Evolutionary conservation across 108 stramenopile species (phyloP).

Genomic region (Skeletonema marinoi): DNA sequence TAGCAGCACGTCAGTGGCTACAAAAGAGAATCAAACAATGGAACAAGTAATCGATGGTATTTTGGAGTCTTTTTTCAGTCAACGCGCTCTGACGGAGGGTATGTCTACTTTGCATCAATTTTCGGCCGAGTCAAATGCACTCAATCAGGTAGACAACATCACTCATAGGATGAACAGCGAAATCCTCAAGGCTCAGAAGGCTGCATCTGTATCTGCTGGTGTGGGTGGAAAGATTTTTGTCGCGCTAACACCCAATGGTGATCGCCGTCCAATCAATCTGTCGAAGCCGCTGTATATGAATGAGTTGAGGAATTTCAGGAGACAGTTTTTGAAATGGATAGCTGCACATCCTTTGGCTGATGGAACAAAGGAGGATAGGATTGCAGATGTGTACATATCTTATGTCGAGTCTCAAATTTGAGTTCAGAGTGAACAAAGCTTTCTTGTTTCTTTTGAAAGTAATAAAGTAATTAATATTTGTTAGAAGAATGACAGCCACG

Average conservation of each 20-base stretch:
- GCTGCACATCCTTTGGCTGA: constrained; percentile 53
- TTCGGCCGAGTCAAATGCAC: constrained; percentile 44
- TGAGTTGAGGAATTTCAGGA: constrained; percentile 57
- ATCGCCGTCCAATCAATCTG: constrained; percentile 14
- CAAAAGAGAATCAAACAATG: constrained; percentile 19
- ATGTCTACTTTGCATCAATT: constrained; percentile 56
- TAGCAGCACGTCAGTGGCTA: constrained; percentile 13
- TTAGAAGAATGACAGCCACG: too few species aligned
- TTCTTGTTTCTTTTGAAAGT: too few species aligned
- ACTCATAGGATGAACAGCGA: constrained; percentile 57
- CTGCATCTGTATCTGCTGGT: constrained; percentile 13
- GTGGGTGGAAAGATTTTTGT: constrained; percentile 18
- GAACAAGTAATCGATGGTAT: constrained; percentile 79
- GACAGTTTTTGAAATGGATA: constrained; percentile 72
- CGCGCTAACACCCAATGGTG: background rate
- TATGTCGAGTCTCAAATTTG: constrained; percentile 63
- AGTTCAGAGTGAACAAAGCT: background rate
- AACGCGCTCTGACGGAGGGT: constrained; percentile 66
- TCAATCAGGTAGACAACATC: constrained; percentile 52
- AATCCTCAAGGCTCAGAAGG: constrained; percentile 53
- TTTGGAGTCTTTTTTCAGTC: constrained; percentile 55
- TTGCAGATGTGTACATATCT: constrained; percentile 49
- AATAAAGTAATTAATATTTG: background rate
- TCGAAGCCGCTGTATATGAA: constrained; percentile 37
- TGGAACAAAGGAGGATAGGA: constrained; percentile 56